phyloP scores from a whole-genome alignment of 192 early-diverging fungal species.

The Cladochytrium replicatum region DNA sequence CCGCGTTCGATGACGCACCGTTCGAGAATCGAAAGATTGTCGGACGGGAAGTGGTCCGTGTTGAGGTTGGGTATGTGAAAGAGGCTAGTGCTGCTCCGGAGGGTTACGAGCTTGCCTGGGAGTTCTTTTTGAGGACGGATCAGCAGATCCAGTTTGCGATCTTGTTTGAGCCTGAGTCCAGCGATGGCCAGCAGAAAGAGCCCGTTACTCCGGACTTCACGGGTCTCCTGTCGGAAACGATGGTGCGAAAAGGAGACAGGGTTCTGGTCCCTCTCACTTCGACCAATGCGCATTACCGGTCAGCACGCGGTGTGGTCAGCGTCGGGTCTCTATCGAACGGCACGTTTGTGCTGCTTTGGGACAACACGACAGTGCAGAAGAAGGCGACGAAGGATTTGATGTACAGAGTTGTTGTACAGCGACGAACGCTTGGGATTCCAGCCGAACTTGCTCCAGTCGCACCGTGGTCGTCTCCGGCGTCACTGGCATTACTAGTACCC shows the following conservation, averaged over 20 bases:
- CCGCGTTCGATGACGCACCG: too few relatives aligned
- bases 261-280: background rate
- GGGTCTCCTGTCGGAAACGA: background rate
- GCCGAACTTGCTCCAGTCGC: background rate
- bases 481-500: too few relatives aligned
- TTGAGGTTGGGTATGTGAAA: constrained; percentile 6
- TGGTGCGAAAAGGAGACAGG: constrained; percentile 4
- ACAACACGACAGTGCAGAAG: constrained; percentile 13
- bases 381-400: constrained; percentile 9
- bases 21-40: too few relatives aligned
- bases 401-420: constrained; percentile 6
- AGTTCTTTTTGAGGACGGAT: constrained; percentile 13
- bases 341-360: constrained; percentile 17
- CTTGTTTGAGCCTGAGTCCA: constrained; percentile 8
- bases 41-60: background rate
- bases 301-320: constrained; percentile 10
- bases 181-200: background rate
- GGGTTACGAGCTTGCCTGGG: constrained; percentile 12
- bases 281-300: background rate
- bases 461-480: background rate
- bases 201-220: constrained; percentile 4
- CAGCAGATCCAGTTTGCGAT: constrained; percentile 15
- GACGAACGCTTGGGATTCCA: constrained; percentile 16
- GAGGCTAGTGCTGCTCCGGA: background rate
- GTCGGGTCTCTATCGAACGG: constrained; percentile 11